phyloP scores from a whole-genome alignment of 83 land plant species.

The Larix sibirica region DNA sequence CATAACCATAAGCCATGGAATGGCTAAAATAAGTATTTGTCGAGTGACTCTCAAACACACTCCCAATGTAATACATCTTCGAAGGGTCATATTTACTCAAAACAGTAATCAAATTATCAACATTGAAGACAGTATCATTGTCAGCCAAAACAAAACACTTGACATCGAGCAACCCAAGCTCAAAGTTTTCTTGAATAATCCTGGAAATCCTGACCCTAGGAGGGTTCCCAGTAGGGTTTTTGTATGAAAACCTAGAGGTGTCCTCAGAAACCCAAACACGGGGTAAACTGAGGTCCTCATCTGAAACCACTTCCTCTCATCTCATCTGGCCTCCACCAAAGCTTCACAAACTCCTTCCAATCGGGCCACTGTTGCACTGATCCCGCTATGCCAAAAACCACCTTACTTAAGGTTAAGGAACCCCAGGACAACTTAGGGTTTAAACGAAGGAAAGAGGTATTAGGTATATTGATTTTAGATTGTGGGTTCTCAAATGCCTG shows the following conservation, averaged over 20 bases:
- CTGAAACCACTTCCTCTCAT: conserved; percentile 41
- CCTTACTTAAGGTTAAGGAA: neutral
- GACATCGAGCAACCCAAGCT: conserved; percentile 49
- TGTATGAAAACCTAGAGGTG: conserved; percentile 52
- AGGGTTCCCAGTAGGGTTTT: conserved; percentile 39
- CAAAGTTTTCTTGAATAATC: conserved; percentile 60
- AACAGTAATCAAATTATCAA: conserved; percentile 71
- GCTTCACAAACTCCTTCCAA: conserved; percentile 42
- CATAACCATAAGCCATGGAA: conserved; percentile 91
- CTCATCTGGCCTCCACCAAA: conserved; percentile 60
- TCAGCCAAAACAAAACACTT: conserved; percentile 94
- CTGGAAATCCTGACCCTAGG: conserved; percentile 76
- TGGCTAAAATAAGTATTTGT: conserved; percentile 64
- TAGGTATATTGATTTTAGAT: neutral
- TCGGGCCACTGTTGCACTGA: conserved; percentile 54
- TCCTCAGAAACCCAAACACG: conserved; percentile 58
- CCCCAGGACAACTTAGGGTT: too few species aligned
- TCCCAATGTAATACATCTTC: conserved; percentile 80
- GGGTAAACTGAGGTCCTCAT: conserved; percentile 1
- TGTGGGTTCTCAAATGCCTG: neutral
- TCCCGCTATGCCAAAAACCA: conserved; percentile 66
- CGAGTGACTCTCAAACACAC: conserved; percentile 79
- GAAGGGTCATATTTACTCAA: conserved; percentile 70
- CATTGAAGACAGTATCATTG: conserved; percentile 87
- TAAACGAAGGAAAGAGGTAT: too few species aligned